Percentiles rank a stretch among this genome's conserved stretches.
These are phyloP conservation scores for Aphanocladium album DNA, from an alignment of 2,329 filamentous ascomycete species.

Conservation along the genomic window DNA sequence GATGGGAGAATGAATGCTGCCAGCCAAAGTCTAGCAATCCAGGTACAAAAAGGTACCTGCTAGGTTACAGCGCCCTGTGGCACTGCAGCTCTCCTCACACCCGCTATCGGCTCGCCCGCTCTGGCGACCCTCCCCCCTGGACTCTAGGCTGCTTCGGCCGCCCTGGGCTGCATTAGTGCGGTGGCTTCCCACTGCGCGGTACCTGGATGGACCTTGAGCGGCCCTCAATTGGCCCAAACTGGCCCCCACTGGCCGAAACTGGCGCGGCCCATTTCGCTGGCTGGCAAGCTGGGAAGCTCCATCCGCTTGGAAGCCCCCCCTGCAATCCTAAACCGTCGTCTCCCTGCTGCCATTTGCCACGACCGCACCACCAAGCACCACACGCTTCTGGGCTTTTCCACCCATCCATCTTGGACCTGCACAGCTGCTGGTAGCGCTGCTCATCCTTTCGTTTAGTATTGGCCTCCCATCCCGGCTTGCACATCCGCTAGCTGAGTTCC, in stretches of 20 bases:
- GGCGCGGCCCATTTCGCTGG: background rate
- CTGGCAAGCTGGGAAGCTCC: background rate
- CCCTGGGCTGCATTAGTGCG: background rate
- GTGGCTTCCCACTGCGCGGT: background rate
- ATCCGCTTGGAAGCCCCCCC: background rate
- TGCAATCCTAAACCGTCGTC: slow-evolving; percentile 2
- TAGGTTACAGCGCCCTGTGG: background rate
- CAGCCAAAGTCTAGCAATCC: background rate
- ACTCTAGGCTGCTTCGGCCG: background rate
- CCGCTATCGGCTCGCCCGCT: background rate
- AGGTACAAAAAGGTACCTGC: slow-evolving; percentile 1
- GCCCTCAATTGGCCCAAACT: background rate
- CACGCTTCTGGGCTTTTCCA: no score
- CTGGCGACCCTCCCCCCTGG: background rate
- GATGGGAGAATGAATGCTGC: background rate
- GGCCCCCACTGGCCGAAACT: background rate
- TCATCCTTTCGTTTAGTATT: background rate
- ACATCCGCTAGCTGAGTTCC: background rate
- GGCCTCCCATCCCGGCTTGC: background rate
- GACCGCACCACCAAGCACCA: background rate
- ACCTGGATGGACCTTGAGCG: background rate
- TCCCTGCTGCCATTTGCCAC: background rate
- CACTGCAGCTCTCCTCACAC: background rate
- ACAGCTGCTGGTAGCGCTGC: background rate
- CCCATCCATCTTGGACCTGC: background rate